Conservation (phyloP, 805 yeast genomes). For the Nematodospora valgi region DNA sequence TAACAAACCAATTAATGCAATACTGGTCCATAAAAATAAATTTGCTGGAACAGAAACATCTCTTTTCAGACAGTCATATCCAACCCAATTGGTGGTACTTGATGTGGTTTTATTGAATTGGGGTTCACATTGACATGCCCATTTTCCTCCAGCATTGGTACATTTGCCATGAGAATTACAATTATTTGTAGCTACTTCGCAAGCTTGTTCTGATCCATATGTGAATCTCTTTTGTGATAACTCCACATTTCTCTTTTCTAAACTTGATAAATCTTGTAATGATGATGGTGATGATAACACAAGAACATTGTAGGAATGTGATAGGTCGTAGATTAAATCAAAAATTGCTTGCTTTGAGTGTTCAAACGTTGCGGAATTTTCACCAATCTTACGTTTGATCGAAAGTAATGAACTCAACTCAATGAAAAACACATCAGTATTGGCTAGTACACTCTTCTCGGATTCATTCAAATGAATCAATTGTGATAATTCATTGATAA, state of each 20-base stretch:
- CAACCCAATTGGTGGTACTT: constrained; percentile 53
- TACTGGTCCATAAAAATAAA: constrained; percentile 63
- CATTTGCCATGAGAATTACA: constrained; percentile 58
- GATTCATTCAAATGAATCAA: constrained; percentile 37
- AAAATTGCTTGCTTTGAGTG: constrained; percentile 36
- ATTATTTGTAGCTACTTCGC: constrained; percentile 43
- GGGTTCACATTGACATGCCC: constrained; percentile 50
- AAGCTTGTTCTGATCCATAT: constrained; percentile 40
- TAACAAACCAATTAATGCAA: constrained; percentile 45
- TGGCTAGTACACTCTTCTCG: constrained; percentile 11
- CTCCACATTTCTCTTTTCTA: too few relatives aligned
- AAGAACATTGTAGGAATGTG: too few relatives aligned
- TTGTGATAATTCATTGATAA: constrained; percentile 48
- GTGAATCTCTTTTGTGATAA: too few relatives aligned
- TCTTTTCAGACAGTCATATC: constrained; percentile 59
- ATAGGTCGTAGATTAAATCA: too few relatives aligned
- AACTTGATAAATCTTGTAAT: too few relatives aligned
- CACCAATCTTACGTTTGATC: constrained; percentile 42
- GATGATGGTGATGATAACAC: too few relatives aligned
- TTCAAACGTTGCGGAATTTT: constrained; percentile 37
- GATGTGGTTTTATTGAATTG: constrained; percentile 38
- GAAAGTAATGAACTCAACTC: constrained; percentile 42
- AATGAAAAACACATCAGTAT: constrained; percentile 27
- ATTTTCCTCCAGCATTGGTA: constrained; percentile 36
- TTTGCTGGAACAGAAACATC: constrained; percentile 67